These are phyloP conservation scores for Magnolia kwangsiensis DNA, from an alignment of 164 flowering plant genomes.

Conservation along the genomic window DNA sequence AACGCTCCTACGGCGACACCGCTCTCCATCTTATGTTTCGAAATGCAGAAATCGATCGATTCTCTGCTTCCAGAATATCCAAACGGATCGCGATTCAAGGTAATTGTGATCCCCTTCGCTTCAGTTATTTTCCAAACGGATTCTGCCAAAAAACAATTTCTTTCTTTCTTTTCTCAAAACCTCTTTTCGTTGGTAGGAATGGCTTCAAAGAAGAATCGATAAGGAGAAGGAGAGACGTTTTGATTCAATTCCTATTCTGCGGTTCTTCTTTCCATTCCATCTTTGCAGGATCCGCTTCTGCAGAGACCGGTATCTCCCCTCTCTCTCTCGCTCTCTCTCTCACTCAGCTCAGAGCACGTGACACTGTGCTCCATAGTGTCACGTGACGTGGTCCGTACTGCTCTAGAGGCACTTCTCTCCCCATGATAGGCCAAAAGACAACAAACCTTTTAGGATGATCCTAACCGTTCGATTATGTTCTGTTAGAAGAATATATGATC, in stretches of 20 bases:
- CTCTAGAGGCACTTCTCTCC: too few relatives aligned
- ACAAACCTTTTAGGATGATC: too few relatives aligned
- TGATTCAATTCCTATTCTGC: constrained; percentile 36
- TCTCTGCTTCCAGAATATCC: constrained; percentile 5
- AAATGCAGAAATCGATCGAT: constrained; percentile 5
- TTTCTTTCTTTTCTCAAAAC: background rate
- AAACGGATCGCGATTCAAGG: background rate
- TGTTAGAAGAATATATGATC: too few relatives aligned
- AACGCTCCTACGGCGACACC: background rate
- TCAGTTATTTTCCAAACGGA: too few relatives aligned
- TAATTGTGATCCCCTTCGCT: background rate
- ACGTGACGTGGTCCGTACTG: too few relatives aligned
- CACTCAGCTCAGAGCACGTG: background rate
- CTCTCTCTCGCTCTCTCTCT: background rate
- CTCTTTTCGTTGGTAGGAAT: background rate
- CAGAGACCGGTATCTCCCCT: constrained; percentile 32
- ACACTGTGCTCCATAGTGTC: too few relatives aligned
- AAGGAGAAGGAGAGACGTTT: constrained; percentile 32
- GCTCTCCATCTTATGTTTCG: background rate
- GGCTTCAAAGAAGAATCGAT: constrained; percentile 1
- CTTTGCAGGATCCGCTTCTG: constrained; percentile 33
- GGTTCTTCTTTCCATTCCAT: constrained; percentile 37
- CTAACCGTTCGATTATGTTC: too few relatives aligned
- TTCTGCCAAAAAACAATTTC: background rate
- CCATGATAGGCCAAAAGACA: too few relatives aligned